Evolutionary conservation across 768 basidiomycete genomes (phyloP).

Genomic region (Rhodotorula graminis): DNA sequence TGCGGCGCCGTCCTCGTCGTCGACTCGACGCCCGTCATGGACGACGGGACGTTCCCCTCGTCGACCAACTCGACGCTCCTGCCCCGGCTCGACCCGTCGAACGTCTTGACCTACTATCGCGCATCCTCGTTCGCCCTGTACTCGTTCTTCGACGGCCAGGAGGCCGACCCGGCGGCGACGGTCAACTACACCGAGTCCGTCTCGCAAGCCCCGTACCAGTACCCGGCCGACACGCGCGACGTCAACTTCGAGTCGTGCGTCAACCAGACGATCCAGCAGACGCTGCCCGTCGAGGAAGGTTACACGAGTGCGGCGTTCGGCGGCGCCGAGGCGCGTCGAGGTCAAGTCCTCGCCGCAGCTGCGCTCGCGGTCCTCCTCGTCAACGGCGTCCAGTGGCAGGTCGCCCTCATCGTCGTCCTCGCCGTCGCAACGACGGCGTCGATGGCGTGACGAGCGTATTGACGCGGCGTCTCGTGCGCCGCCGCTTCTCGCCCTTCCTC

Average conservation of each 20-base stretch:
- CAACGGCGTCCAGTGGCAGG: neutral
- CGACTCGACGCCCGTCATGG: neutral
- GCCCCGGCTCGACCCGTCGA: neutral
- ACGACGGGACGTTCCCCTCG: slow-evolving; percentile 8
- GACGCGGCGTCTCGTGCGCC: too few species aligned
- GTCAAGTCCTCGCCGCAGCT: neutral
- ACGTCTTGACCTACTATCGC: slow-evolving; percentile 16
- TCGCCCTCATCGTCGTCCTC: neutral
- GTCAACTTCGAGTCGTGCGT: slow-evolving; percentile 9
- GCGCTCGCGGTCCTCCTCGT: neutral
- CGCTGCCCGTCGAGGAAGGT: slow-evolving; percentile 24
- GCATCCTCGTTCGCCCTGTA: slow-evolving; percentile 29
- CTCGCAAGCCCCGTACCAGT: neutral
- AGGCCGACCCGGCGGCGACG: neutral
- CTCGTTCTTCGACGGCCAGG: slow-evolving; percentile 10
- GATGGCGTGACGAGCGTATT: neutral
- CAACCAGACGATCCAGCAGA: slow-evolving; percentile 4
- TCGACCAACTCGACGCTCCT: slow-evolving; percentile 7
- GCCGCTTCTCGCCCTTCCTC: too few species aligned
- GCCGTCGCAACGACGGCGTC: neutral
- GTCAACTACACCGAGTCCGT: slow-evolving; percentile 19
- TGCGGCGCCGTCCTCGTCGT: slow-evolving; percentile 1
- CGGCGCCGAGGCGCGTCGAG: neutral
- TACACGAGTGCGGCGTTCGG: neutral
- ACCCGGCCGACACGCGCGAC: neutral